A percentile compares a stretch with the other conserved stretches of the same genome.
These are phyloP conservation scores for Phytophthora citricola DNA, from an alignment of 352 stramenopile genomes.

Conservation along the genomic window DNA sequence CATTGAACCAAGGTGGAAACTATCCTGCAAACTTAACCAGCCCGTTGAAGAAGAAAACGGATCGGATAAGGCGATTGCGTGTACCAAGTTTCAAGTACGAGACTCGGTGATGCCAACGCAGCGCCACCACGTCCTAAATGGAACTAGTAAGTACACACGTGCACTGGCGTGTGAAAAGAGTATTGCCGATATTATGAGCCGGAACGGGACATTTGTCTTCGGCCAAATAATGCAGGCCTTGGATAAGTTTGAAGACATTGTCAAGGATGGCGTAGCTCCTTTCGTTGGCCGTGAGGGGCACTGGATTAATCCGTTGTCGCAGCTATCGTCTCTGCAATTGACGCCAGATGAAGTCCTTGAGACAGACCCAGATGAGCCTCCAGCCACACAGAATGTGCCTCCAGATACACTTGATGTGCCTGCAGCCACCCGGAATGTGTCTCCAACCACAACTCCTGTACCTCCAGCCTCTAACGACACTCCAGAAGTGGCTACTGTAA, in stretches of 20 bases:
- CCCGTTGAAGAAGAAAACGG: slow-evolving; percentile 8
- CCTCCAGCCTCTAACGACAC: too few species aligned
- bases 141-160: slow-evolving; percentile 11
- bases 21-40: slow-evolving; percentile 11
- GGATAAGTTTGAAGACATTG: slow-evolving; percentile 12
- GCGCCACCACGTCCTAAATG: slow-evolving; percentile 8
- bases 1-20: not conserved
- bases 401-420: not conserved
- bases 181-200: slow-evolving; percentile 20
- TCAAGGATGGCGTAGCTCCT: slow-evolving; percentile 11
- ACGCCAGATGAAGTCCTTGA: not conserved
- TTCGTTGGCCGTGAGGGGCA: slow-evolving; percentile 16
- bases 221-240: slow-evolving; percentile 11
- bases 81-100: slow-evolving; percentile 9
- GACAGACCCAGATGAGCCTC: not conserved
- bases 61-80: not conserved
- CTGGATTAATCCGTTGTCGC: not conserved
- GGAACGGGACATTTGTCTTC: slow-evolving; percentile 3
- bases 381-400: not conserved
- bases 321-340: not conserved
- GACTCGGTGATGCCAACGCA: not conserved
- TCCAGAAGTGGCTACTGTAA: too few species aligned
- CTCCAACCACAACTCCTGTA: too few species aligned
- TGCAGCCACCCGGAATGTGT: not conserved
- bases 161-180: not conserved